Conservation (phyloP, 495 filamentous ascomycete genomes). For the Schizothecium vesticola region DNA sequence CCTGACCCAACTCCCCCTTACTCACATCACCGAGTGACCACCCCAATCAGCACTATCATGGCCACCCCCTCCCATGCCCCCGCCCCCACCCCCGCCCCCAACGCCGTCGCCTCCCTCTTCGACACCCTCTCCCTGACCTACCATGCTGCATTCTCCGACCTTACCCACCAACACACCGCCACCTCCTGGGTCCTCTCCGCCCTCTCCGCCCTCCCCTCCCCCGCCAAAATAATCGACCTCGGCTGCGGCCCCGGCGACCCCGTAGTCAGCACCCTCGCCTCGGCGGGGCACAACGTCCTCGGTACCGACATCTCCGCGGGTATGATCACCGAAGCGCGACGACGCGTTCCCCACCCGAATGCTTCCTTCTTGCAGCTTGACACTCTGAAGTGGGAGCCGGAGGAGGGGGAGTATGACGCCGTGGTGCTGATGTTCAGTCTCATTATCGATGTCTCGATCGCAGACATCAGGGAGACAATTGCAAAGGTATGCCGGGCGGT, state of each 20-base stretch:
- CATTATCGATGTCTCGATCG: constrained; percentile 10
- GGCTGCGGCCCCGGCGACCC: constrained; percentile 39
- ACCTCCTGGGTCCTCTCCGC: constrained; percentile 13
- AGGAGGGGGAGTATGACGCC: constrained; percentile 6
- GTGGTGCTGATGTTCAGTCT: constrained; percentile 15
- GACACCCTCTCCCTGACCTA: constrained; percentile 10
- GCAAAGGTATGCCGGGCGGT: constrained; percentile 2
- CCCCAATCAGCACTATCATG: too few species aligned
- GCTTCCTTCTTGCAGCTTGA: constrained; percentile 29
- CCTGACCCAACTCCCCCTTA: too few species aligned
- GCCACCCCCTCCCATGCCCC: too few species aligned
- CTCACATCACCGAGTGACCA: too few species aligned
- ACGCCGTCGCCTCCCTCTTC: constrained; percentile 7
- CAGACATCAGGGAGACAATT: constrained; percentile 5
- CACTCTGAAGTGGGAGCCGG: constrained; percentile 24
- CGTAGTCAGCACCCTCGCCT: constrained; percentile 28
- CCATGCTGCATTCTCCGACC: constrained; percentile 14
- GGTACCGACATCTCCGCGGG: constrained; percentile 32
- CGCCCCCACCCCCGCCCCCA: too few species aligned
- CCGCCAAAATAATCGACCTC: constrained; percentile 30
- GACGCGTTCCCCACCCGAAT: constrained; percentile 25
- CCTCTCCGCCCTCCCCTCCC: not conserved
- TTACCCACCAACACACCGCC: constrained; percentile 3
- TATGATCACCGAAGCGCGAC: constrained; percentile 30
- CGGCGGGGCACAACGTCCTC: constrained; percentile 27